Conservation (phyloP, 768 basidiomycete species). For the Boletus pseudopeckii region DNA sequence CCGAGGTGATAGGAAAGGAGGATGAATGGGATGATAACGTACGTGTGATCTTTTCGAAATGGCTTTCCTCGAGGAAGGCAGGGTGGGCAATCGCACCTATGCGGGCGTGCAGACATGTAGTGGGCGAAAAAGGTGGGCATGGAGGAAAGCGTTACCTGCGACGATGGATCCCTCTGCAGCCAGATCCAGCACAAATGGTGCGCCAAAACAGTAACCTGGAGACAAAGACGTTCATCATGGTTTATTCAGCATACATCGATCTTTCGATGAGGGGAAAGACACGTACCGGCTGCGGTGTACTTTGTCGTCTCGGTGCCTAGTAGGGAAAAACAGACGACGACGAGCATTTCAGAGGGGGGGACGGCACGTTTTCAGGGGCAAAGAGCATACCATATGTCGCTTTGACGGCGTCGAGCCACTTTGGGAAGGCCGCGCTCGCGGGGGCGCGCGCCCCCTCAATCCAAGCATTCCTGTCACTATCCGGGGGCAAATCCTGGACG, state of each 20-base stretch:
- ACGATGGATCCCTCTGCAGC: slow-evolving; percentile 41
- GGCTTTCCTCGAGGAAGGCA: slow-evolving; percentile 46
- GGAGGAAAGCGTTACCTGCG: slow-evolving; percentile 35
- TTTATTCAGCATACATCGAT: not conserved
- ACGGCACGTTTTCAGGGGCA: not conserved
- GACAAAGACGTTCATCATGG: no score
- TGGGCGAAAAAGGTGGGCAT: not conserved
- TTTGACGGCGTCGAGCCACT: slow-evolving; percentile 52
- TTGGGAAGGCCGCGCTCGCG: slow-evolving; percentile 40
- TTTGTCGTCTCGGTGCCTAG: slow-evolving; percentile 33
- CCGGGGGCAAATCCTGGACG: slow-evolving; percentile 34
- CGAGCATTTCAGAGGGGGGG: not conserved
- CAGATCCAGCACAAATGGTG: slow-evolving; percentile 44
- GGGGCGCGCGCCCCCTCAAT: slow-evolving; percentile 26
- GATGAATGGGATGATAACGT: slow-evolving; percentile 9
- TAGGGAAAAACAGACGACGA: no score
- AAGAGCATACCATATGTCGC: slow-evolving; percentile 40
- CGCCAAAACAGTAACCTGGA: slow-evolving; percentile 57
- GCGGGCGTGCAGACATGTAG: not conserved
- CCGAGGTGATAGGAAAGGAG: no score
- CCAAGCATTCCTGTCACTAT: slow-evolving; percentile 39
- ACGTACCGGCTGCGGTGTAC: slow-evolving; percentile 44
- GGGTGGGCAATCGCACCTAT: slow-evolving; percentile 53
- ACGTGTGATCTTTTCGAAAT: slow-evolving; percentile 49
- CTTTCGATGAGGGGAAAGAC: no score